Evolutionary conservation across 139 green algal species (phyloP), one percentile per base, ranked within the genome.

Genomic region (Chlamydomonas applanata): DNA sequence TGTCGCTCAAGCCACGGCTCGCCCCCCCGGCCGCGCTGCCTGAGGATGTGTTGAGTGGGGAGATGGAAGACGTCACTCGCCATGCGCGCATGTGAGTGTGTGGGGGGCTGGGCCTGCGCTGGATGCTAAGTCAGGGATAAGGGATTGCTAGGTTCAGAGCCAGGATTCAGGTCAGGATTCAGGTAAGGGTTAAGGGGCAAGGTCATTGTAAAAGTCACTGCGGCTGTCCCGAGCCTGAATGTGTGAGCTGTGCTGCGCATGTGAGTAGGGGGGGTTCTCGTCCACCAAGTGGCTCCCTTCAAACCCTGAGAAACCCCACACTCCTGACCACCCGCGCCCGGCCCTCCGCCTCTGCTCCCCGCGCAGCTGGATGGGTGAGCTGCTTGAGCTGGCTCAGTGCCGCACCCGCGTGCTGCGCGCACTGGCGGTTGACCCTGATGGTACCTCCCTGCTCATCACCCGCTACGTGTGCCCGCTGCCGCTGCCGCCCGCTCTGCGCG

Each of bases 21-120:
- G 78, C 77, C 0, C 71, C 84, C 0, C 84, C 84, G 20, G 25
- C 63, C 2, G 68, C 56, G 24, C 40, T 76, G 25, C 4, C 77
- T 34, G 84, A 86, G 62, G 71, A 80, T 24, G 40, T 69, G 1
- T 25, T 85, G 7, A 75, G 36, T 30, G 77, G 78, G 25, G 86
- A 91, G 76, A 69, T 79, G 71, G 83, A 81, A 32, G 79, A 89
- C 36, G 75, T 91, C 25, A 80, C 79, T 7, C 76, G 76, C 3
- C 79, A 88, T 67, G 79, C 86, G 17, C 29, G 36, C 74, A 83
- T 71, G 76, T 85, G 49, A 60, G 72, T 76, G n/a, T n/a, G n/a
- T n/a, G n/a, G n/a, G n/a, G n/a, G n/a, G n/a, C n/a, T n/a, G n/a
- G n/a, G n/a, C n/a, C n/a, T n/a, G 24, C 11, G 20, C 20, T 49